Evolutionary conservation across 164 flowering plant species (phyloP).

Genomic region (Akebia trifoliata): DNA sequence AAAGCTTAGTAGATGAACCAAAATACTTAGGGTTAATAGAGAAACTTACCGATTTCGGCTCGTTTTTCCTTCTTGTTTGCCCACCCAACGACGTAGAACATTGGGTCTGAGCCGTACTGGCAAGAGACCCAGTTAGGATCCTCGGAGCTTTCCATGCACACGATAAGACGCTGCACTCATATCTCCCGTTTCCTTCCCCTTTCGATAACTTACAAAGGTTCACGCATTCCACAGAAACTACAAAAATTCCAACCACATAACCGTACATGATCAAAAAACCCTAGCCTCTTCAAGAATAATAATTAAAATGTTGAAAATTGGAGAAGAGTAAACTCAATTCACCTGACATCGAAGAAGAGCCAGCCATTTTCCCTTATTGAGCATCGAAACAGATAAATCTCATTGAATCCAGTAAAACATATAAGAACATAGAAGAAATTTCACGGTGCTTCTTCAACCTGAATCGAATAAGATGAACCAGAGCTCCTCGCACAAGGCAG

Average conservation of each 20-base stretch:
- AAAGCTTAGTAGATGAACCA: too few species aligned
- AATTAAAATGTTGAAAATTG: neutral
- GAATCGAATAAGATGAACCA: neutral
- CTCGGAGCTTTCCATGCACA: slow-evolving; percentile 98
- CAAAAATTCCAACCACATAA: slow-evolving; percentile 15
- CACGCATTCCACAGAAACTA: slow-evolving; percentile 84
- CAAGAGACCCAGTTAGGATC: slow-evolving; percentile 75
- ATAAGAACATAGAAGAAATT: neutral
- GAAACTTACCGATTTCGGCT: slow-evolving; percentile 35
- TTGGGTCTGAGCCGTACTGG: slow-evolving; percentile 68
- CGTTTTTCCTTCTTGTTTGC: slow-evolving; percentile 26
- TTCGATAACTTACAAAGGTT: slow-evolving; percentile 60
- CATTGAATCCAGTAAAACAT: slow-evolving; percentile 25
- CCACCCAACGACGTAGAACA: slow-evolving; percentile 30
- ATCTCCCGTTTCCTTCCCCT: slow-evolving; percentile 54
- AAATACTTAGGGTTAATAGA: too few species aligned
- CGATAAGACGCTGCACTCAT: slow-evolving; percentile 66
- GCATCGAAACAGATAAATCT: slow-evolving; percentile 32
- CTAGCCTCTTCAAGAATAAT: neutral
- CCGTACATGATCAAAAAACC: slow-evolving; percentile 3
- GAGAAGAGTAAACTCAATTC: neutral
- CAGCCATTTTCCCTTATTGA: slow-evolving; percentile 40
- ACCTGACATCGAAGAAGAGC: slow-evolving; percentile 66
- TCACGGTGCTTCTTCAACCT: neutral
- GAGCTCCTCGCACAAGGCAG: neutral